Percentiles rank a stretch among this genome's conserved stretches.
These are phyloP conservation scores for Crithidia fasciculata DNA, from an alignment of 208 protist species.

Conservation along the genomic window DNA sequence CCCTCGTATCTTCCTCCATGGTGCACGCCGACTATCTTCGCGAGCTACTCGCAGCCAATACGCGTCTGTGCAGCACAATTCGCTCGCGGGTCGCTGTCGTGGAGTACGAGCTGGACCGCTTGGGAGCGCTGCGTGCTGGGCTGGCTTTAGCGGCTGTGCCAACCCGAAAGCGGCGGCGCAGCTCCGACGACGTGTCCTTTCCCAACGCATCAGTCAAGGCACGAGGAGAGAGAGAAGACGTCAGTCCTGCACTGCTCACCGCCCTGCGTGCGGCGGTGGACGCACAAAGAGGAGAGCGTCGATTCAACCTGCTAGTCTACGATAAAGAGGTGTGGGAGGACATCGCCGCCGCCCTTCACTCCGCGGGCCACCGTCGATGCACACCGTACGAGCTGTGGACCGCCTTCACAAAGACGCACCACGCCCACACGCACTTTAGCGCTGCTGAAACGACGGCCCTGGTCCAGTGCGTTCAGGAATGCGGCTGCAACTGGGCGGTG, in stretches of 20 bases:
- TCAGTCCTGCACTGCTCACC: not conserved
- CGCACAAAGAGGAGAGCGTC: not conserved
- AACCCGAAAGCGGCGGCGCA: conserved; percentile 5
- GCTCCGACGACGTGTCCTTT: not conserved
- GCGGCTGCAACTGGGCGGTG: conserved; percentile 35
- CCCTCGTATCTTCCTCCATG: not conserved
- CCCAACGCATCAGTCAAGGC: not conserved
- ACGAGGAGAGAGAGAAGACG: not conserved
- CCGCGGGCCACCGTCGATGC: conserved; percentile 1
- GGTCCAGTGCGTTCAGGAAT: conserved; percentile 10
- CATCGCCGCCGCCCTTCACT: conserved; percentile 4
- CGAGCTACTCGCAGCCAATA: conserved; percentile 4
- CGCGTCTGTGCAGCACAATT: conserved; percentile 3
- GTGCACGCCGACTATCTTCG: not conserved
- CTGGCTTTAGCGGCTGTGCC: not conserved
- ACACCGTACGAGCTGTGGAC: conserved; percentile 14
- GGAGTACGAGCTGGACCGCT: conserved; percentile 15
- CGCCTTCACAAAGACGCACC: conserved; percentile 5
- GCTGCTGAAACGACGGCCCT: conserved; percentile 38
- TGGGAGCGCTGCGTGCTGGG: conserved; percentile 16
- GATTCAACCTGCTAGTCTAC: not conserved
- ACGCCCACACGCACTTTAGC: not conserved
- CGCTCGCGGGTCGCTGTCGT: not conserved
- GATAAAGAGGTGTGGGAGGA: not conserved
- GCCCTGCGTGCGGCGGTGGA: conserved; percentile 10